A percentile compares a stretch with the other conserved stretches of the same genome.
Conservation (phyloP, 73 alveolate species). For the Paramecium sexaurelia region DNA sequence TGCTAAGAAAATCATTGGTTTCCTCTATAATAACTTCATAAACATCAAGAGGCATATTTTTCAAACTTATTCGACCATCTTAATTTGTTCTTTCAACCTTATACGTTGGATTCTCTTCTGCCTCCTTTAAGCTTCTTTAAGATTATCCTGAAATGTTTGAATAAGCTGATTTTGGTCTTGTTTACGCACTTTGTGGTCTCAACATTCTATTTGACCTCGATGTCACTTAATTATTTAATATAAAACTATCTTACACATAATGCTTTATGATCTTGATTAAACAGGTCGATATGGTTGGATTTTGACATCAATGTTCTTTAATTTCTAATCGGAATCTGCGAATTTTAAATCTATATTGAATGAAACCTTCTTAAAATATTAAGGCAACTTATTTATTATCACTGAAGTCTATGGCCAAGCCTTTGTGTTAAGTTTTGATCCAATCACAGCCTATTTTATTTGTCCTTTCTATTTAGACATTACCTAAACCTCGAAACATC, state of each 20-base stretch:
- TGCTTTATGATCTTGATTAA: neutral
- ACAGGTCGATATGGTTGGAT: constrained; percentile 37
- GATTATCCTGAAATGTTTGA: constrained; percentile 47
- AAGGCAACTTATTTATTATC: constrained; percentile 54
- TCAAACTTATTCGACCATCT: constrained; percentile 62
- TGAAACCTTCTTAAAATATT: constrained; percentile 46
- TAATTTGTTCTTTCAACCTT: constrained; percentile 47
- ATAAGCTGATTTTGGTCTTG: constrained; percentile 59
- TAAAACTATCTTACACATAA: neutral
- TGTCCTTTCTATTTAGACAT: constrained; percentile 61
- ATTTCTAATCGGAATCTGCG: constrained; percentile 36
- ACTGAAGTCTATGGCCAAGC: constrained; percentile 66
- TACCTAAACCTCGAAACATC: constrained; percentile 69
- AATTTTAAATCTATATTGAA: constrained; percentile 48
- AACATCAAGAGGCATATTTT: constrained; percentile 69
- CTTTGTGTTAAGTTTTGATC: constrained; percentile 63
- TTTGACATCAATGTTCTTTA: constrained; percentile 39
- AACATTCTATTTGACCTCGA: neutral
- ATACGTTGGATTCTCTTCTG: constrained; percentile 27
- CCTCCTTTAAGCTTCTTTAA: constrained; percentile 22
- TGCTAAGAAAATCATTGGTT: constrained; percentile 65
- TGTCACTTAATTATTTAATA: neutral
- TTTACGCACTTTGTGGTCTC: constrained; percentile 54
- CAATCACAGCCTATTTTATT: constrained; percentile 33
- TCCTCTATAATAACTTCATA: constrained; percentile 69